A percentile compares a stretch with the other conserved stretches of the same genome.
Evolutionary conservation across 1,139 yeast genomes (phyloP).

Genomic region (Pichia sp.): DNA sequence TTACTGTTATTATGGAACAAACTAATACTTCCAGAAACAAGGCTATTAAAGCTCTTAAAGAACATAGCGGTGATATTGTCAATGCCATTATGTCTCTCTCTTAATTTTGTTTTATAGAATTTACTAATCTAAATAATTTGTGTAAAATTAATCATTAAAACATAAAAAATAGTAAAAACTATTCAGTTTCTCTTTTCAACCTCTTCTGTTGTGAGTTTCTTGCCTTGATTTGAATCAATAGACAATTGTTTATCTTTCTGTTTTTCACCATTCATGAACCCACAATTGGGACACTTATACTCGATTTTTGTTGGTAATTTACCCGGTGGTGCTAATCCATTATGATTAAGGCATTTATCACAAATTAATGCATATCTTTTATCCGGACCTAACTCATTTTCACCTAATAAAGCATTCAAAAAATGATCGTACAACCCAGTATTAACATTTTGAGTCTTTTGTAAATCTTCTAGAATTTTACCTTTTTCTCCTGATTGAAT

Average conservation of each 20-base stretch:
- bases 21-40: conserved; percentile 81
- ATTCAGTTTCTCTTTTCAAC: background rate
- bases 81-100: conserved; percentile 92
- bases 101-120: conserved; percentile 1
- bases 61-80: conserved; percentile 90
- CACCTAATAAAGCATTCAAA: conserved; percentile 57
- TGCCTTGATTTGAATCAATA: background rate
- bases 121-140: background rate
- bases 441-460: conserved; percentile 14
- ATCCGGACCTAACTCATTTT: conserved; percentile 59
- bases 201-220: background rate
- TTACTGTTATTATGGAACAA: conserved; percentile 81
- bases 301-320: conserved; percentile 46
- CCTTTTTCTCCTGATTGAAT: conserved; percentile 23
- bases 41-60: conserved; percentile 86
- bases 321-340: conserved; percentile 80
- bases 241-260: background rate
- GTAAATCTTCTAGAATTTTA: conserved; percentile 13
- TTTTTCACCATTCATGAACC: conserved; percentile 43
- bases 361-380: conserved; percentile 72
- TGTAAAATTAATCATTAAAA: background rate
- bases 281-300: conserved; percentile 74
- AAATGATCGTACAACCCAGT: conserved; percentile 35
- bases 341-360: conserved; percentile 55
- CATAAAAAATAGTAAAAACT: background rate